Evolutionary conservation across 192 early-diverging fungal genomes (phyloP).

Genomic region (Radiomyces spectabilis): DNA sequence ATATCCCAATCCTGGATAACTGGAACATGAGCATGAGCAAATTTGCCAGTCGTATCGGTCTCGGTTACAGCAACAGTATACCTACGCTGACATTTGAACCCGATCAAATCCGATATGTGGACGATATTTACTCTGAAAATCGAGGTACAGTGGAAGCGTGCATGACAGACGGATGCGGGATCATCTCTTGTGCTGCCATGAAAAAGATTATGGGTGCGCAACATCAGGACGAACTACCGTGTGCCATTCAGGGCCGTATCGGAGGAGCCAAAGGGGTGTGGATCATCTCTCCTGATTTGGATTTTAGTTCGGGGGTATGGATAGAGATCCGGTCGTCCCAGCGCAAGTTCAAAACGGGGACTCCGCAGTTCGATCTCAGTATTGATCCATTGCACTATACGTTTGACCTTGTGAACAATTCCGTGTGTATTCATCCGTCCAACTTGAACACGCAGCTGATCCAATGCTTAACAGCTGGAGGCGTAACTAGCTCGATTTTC

Average conservation of each 20-base stretch:
- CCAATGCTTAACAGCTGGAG: constrained; percentile 14
- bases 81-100: constrained; percentile 18
- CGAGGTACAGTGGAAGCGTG: constrained; percentile 5
- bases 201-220: constrained; percentile 13
- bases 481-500: constrained; percentile 11
- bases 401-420: constrained; percentile 18
- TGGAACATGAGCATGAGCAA: constrained; percentile 16
- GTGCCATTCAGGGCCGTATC: constrained; percentile 30
- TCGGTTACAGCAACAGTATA: constrained; percentile 25
- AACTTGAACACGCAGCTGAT: constrained; percentile 27
- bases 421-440: constrained; percentile 8
- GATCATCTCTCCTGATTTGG: constrained; percentile 10
- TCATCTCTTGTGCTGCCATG: constrained; percentile 27
- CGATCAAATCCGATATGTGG: constrained; percentile 6
- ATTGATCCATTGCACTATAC: constrained; percentile 14
- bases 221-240: constrained; percentile 9
- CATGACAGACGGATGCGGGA: constrained; percentile 32
- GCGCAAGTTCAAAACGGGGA: constrained; percentile 21
- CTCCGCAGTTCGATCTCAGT: neutral
- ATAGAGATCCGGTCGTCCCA: constrained; percentile 22
- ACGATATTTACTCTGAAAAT: constrained; percentile 7
- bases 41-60: constrained; percentile 20
- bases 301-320: constrained; percentile 9
- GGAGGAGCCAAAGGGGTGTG: constrained; percentile 30
- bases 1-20: constrained; percentile 20